A percentile compares a stretch with the other conserved stretches of the same genome.
Evolutionary conservation across 2,329 filamentous ascomycete species (phyloP).

Genomic region (Hirsutella thompsonii): DNA sequence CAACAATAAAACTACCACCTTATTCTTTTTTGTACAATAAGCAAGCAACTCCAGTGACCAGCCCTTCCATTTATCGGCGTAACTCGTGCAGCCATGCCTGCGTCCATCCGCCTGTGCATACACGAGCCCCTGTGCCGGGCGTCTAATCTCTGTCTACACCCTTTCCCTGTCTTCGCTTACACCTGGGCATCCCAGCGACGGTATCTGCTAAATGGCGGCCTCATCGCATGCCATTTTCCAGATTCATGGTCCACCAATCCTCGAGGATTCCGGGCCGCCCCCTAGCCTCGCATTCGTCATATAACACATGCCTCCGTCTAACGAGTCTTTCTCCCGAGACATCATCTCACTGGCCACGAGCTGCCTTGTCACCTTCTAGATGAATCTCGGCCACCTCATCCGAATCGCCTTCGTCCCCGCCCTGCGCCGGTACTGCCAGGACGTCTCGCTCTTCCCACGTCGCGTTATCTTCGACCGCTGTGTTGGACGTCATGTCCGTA

Average conservation of each 20-base stretch:
- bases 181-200: too few relatives aligned
- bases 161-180: background rate
- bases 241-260: background rate
- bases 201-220: too few relatives aligned
- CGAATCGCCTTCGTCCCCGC: constrained; percentile 22
- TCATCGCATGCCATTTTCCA: background rate
- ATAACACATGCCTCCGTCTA: background rate
- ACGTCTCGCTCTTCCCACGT: constrained; percentile 22
- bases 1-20: too few relatives aligned
- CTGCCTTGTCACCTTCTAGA: constrained; percentile 25
- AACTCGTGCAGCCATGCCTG: constrained; percentile 7
- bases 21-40: background rate
- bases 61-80: constrained; percentile 1
- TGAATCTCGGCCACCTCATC: constrained; percentile 38
- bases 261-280: background rate
- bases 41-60: background rate
- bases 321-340: background rate
- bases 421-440: constrained; percentile 24
- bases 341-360: constrained; percentile 9
- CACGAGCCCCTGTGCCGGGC: constrained; percentile 3
- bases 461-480: constrained; percentile 4
- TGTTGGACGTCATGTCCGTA: constrained; percentile 15
- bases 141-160: constrained; percentile 8
- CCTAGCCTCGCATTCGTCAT: background rate
- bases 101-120: constrained; percentile 4